These are phyloP conservation scores for Anethum foeniculum DNA, from an alignment of 140 eudicot species.

Conservation along the genomic window DNA sequence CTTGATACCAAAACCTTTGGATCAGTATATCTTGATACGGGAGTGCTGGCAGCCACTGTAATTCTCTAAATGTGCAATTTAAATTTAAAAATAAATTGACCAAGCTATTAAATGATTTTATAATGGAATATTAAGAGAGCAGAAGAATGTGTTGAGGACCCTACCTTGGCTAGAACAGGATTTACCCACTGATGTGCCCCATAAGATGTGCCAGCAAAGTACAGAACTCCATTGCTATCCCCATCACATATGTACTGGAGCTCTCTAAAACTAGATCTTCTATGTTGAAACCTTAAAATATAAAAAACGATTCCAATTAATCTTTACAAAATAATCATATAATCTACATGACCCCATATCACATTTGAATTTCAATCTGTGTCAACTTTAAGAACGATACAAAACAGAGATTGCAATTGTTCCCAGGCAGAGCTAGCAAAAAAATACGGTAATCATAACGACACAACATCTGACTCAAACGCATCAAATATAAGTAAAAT, in stretches of 20 bases:
- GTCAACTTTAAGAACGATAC: background rate
- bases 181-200: conserved; percentile 97
- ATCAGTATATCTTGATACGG: conserved; percentile 82
- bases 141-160: background rate
- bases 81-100: background rate
- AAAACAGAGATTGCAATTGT: background rate
- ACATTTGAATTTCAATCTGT: background rate
- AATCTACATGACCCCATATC: background rate
- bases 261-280: conserved; percentile 92
- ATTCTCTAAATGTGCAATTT: conserved; percentile 44
- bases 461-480: background rate
- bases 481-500: no score
- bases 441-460: background rate
- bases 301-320: background rate
- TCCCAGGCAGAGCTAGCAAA: background rate
- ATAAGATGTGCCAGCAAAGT: conserved; percentile 78
- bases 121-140: background rate
- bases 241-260: conserved; percentile 93
- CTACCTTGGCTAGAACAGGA: conserved; percentile 86
- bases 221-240: conserved; percentile 89
- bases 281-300: conserved; percentile 56
- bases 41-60: conserved; percentile 76
- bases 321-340: background rate
- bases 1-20: conserved; percentile 92
- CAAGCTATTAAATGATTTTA: background rate